A percentile compares a stretch with the other conserved stretches of the same genome.
Evolutionary conservation across 1,139 yeast genomes (phyloP).

Genomic region (Suhomyces atakaporum): DNA sequence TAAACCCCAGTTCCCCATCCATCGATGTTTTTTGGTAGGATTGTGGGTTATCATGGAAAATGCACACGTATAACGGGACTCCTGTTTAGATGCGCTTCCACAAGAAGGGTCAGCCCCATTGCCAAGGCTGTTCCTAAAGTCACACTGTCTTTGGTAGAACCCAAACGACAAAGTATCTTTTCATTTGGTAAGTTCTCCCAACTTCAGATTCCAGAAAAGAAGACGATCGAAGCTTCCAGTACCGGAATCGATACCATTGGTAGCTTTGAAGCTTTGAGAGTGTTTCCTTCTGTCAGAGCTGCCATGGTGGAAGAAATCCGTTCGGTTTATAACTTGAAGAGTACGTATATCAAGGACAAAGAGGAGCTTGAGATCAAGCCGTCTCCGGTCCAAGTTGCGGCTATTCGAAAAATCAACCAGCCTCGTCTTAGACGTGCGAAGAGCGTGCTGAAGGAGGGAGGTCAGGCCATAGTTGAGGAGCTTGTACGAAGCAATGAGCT

Average conservation of each 20-base stretch:
- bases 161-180: slow-evolving; percentile 10
- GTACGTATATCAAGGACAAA: slow-evolving; percentile 35
- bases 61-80: too few relatives aligned
- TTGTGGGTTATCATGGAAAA: too few relatives aligned
- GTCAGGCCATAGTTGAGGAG: slow-evolving; percentile 27
- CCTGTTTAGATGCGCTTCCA: slow-evolving; percentile 1
- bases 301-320: slow-evolving; percentile 63
- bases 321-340: slow-evolving; percentile 45
- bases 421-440: slow-evolving; percentile 24
- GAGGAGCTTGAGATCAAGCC: slow-evolving; percentile 39
- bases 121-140: too few relatives aligned
- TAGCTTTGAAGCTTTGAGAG: slow-evolving; percentile 62
- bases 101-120: too few relatives aligned
- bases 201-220: slow-evolving; percentile 20
- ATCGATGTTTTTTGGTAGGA: too few relatives aligned
- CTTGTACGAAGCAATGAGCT: slow-evolving; percentile 33
- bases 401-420: slow-evolving; percentile 45
- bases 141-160: too few relatives aligned
- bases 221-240: slow-evolving; percentile 19
- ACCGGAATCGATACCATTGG: slow-evolving; percentile 38
- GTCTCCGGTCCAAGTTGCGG: slow-evolving; percentile 48
- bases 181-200: slow-evolving; percentile 24
- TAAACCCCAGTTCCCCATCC: too few relatives aligned
- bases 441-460: slow-evolving; percentile 20
- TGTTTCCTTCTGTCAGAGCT: slow-evolving; percentile 67